Conservation (phyloP, 805 yeast species). For the Monosporozyma aquatica region DNA sequence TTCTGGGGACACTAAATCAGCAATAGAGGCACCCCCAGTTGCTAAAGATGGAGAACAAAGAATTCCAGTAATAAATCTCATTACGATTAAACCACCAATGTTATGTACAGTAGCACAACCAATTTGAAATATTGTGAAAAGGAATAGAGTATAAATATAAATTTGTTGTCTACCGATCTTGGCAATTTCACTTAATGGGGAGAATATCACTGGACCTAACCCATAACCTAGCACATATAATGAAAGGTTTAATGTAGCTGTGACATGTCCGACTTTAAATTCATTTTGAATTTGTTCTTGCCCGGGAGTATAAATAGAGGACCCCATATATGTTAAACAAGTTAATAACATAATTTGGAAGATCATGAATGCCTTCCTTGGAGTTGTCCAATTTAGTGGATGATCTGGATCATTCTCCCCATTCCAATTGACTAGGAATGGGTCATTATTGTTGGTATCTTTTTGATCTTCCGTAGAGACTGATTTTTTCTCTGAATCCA, state of each 20-base stretch:
- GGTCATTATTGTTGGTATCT: constrained; percentile 15
- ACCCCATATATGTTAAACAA: constrained; percentile 45
- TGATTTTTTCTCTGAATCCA: neutral
- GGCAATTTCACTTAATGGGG: constrained; percentile 52
- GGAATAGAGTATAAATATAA: constrained; percentile 38
- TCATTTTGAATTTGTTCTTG: constrained; percentile 36
- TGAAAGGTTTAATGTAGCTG: constrained; percentile 44
- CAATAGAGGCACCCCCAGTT: constrained; percentile 50
- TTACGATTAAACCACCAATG: constrained; percentile 41
- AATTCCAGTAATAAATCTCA: constrained; percentile 46
- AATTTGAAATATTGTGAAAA: constrained; percentile 45
- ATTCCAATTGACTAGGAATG: constrained; percentile 21
- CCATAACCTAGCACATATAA: constrained; percentile 54
- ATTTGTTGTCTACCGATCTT: constrained; percentile 44
- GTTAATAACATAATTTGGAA: constrained; percentile 39
- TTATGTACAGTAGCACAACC: constrained; percentile 45
- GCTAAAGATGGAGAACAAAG: constrained; percentile 49
- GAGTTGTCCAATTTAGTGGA: constrained; percentile 48
- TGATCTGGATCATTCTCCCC: constrained; percentile 41
- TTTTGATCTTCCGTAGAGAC: neutral
- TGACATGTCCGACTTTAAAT: constrained; percentile 36
- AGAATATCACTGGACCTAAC: constrained; percentile 48
- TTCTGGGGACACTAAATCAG: constrained; percentile 39
- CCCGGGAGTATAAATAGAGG: constrained; percentile 49
- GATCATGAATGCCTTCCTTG: constrained; percentile 34